These are phyloP conservation scores for Tulasnella sp. DNA, from an alignment of 768 basidiomycete species.

Conservation along the genomic window DNA sequence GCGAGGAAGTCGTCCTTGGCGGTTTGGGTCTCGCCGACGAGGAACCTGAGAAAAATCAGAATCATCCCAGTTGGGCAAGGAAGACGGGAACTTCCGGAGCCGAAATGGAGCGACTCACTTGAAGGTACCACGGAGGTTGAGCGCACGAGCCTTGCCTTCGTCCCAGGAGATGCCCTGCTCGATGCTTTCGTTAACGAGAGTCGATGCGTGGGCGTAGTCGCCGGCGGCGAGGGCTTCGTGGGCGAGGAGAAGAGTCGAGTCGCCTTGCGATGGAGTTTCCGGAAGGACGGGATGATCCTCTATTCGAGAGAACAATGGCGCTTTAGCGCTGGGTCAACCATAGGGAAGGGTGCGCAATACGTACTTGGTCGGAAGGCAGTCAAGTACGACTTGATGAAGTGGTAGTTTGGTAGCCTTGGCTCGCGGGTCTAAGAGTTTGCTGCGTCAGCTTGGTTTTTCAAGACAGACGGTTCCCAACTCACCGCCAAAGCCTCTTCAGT, in stretches of 20 bases:
- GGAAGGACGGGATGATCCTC: conserved; percentile 69
- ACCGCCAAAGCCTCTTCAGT: conserved; percentile 69
- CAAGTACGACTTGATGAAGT: conserved; percentile 93
- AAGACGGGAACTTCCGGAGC: too few species aligned
- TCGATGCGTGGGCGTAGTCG: conserved; percentile 77
- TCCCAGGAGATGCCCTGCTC: conserved; percentile 80
- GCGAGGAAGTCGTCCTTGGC: conserved; percentile 81
- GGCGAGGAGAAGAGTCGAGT: conserved; percentile 74
- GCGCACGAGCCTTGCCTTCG: conserved; percentile 73
- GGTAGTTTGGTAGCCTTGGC: conserved; percentile 78
- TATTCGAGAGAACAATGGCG: conserved; percentile 35
- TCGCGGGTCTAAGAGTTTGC: conserved; percentile 54
- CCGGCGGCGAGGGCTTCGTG: conserved; percentile 78
- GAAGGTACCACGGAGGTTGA: conserved; percentile 94
- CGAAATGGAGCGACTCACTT: conserved; percentile 54
- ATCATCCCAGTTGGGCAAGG: neutral
- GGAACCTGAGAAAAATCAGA: conserved; percentile 57
- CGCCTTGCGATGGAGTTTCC: conserved; percentile 70
- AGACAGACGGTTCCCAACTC: conserved; percentile 16
- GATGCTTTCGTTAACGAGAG: conserved; percentile 77
- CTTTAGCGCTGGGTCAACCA: neutral
- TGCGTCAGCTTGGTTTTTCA: too few species aligned
- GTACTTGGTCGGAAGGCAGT: conserved; percentile 89
- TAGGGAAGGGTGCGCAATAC: conserved; percentile 37
- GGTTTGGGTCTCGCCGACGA: conserved; percentile 74